Conservation (phyloP, 1,284 basidiomycete species). For the Gymnopus androsaceus region DNA sequence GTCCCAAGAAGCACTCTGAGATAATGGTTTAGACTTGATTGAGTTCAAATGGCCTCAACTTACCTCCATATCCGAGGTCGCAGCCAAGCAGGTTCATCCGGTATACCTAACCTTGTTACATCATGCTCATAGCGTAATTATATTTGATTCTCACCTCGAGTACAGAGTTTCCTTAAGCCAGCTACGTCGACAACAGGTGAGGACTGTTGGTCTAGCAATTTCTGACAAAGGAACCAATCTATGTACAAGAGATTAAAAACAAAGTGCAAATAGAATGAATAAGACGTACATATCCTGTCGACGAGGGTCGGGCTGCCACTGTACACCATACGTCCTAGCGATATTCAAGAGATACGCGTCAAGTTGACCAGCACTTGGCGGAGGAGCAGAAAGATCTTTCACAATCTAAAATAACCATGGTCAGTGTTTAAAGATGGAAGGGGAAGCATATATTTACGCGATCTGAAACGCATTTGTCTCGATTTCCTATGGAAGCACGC, state of each 20-base stretch:
- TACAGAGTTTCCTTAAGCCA: conserved; percentile 55
- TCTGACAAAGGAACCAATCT: conserved; percentile 61
- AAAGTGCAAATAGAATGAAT: conserved; percentile 9
- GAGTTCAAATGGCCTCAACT: conserved; percentile 27
- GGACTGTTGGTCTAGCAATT: conserved; percentile 52
- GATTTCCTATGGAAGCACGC: conserved; percentile 52
- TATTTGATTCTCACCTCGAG: conserved; percentile 46
- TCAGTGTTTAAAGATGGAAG: conserved; percentile 8
- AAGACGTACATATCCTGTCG: conserved; percentile 60
- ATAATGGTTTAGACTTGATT: neutral
- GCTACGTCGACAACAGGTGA: conserved; percentile 58
- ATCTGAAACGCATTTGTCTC: conserved; percentile 55
- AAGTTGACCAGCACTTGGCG: conserved; percentile 56
- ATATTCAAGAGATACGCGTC: conserved; percentile 57
- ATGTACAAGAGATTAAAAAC: conserved; percentile 8
- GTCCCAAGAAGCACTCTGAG: conserved; percentile 63
- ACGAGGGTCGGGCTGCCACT: conserved; percentile 62
- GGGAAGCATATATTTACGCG: conserved; percentile 38
- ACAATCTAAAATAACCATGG: conserved; percentile 44
- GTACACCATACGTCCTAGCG: conserved; percentile 53
- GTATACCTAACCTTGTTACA: conserved; percentile 63
- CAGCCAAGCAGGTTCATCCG: conserved; percentile 70
- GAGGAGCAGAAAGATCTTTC: conserved; percentile 48
- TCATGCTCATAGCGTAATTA: conserved; percentile 3
- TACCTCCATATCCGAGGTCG: conserved; percentile 76